Evolutionary conservation across 1,139 yeast species (phyloP).

Genomic region (Blastobotrys proliferans): DNA sequence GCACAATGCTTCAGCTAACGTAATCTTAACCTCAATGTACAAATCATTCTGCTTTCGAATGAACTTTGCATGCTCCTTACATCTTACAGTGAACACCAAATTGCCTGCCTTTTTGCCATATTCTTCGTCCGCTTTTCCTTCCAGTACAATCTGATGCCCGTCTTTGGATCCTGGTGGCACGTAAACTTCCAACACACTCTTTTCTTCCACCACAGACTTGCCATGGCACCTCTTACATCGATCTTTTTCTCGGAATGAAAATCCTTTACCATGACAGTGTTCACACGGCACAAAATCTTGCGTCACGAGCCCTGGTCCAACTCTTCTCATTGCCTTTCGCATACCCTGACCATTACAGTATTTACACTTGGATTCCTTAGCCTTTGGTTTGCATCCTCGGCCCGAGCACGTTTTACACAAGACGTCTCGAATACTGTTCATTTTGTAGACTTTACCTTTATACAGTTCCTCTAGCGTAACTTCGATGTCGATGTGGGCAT

Average conservation of each 20-base stretch:
- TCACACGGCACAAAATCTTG: slow-evolving; percentile 62
- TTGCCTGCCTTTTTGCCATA: slow-evolving; percentile 73
- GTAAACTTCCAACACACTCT: slow-evolving; percentile 72
- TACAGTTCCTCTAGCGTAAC: slow-evolving; percentile 73
- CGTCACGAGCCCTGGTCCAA: slow-evolving; percentile 75
- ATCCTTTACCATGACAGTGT: slow-evolving; percentile 71
- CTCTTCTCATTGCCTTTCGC: slow-evolving; percentile 54
- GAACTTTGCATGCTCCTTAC: slow-evolving; percentile 45
- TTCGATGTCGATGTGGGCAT: slow-evolving; percentile 60
- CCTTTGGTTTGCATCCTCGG: slow-evolving; percentile 61
- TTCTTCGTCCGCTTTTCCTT: slow-evolving; percentile 73
- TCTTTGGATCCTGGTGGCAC: slow-evolving; percentile 64
- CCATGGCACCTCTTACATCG: slow-evolving; percentile 78
- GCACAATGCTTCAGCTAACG: slow-evolving; percentile 75
- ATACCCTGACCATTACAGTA: slow-evolving; percentile 73
- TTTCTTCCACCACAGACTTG: slow-evolving; percentile 55
- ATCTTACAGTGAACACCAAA: slow-evolving; percentile 57
- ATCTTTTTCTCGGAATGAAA: slow-evolving; percentile 58
- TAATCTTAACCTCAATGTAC: slow-evolving; percentile 53
- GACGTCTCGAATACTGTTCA: slow-evolving; percentile 67
- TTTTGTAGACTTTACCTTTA: slow-evolving; percentile 75
- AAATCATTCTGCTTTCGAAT: slow-evolving; percentile 62
- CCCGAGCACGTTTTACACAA: slow-evolving; percentile 74
- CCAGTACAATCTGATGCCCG: slow-evolving; percentile 58
- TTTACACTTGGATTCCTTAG: slow-evolving; percentile 55